A percentile compares a stretch with the other conserved stretches of the same genome.
phyloP scores from a whole-genome alignment of 148 eudicot species.

The Chenopodium berlandieri region DNA sequence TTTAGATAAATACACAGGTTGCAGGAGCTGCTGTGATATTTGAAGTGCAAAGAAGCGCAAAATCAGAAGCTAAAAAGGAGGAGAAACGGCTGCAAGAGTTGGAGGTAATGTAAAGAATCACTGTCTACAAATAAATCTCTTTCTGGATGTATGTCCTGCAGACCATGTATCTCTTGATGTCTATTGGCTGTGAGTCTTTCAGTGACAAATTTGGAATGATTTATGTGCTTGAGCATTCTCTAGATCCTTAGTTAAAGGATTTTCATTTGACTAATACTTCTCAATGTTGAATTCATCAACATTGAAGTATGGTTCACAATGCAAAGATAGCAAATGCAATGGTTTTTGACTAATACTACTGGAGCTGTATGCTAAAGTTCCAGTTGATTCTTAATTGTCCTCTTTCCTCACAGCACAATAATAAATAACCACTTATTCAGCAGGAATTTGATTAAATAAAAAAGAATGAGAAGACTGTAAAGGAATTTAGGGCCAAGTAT shows the following conservation, averaged over 20 bases:
- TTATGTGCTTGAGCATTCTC: background rate
- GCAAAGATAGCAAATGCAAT: background rate
- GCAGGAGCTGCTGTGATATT: slow-evolving; percentile 75
- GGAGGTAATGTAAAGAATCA: slow-evolving; percentile 53
- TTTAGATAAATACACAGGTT: slow-evolving; percentile 46
- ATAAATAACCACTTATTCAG: no score
- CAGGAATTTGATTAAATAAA: no score
- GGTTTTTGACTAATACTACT: no score
- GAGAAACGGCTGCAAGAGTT: slow-evolving; percentile 65
- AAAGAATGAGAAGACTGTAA: no score
- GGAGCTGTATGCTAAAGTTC: no score
- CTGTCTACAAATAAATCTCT: background rate
- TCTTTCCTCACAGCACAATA: no score
- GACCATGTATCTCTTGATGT: background rate
- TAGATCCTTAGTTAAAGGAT: background rate
- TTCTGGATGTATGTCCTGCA: background rate
- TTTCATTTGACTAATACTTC: background rate
- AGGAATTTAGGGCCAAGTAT: no score
- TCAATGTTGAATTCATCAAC: background rate
- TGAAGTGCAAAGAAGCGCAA: slow-evolving; percentile 84
- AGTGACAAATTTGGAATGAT: background rate
- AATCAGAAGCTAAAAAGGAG: slow-evolving; percentile 87
- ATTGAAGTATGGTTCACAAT: background rate
- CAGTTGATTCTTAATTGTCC: no score
- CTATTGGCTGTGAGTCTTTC: background rate